These are phyloP conservation scores for Yamadazyma mexicana DNA, from an alignment of 1,139 yeast genomes.

Conservation along the genomic window DNA sequence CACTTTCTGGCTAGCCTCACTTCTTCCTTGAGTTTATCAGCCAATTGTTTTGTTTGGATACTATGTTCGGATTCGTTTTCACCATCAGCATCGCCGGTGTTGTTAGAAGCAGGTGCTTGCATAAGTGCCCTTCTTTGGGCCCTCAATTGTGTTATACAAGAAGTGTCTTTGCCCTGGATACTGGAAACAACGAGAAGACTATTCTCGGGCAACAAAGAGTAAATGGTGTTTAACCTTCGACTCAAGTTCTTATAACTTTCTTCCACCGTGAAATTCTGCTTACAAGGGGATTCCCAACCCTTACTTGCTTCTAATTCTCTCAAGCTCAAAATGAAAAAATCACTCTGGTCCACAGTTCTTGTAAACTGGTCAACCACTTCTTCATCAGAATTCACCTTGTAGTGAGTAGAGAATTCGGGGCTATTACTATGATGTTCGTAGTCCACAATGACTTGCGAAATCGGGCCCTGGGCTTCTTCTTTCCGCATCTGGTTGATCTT, in stretches of 20 bases:
- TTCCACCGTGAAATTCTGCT: constrained; percentile 16
- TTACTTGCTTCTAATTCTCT: constrained; percentile 56
- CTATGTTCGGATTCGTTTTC: neutral
- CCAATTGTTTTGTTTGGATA: neutral
- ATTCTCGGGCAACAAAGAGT: constrained; percentile 53
- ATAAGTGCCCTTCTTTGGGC: neutral
- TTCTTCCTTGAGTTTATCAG: neutral
- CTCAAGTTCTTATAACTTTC: constrained; percentile 35
- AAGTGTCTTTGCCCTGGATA: constrained; percentile 58
- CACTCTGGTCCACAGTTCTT: constrained; percentile 33
- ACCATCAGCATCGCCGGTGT: neutral
- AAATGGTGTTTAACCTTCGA: constrained; percentile 47
- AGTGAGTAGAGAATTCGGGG: constrained; percentile 14
- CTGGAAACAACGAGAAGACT: constrained; percentile 63
- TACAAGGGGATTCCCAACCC: constrained; percentile 24
- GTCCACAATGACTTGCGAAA: constrained; percentile 28
- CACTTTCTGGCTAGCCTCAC: neutral
- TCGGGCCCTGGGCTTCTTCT: constrained; percentile 9
- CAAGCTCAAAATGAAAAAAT: constrained; percentile 55
- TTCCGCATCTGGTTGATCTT: constrained; percentile 19
- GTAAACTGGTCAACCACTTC: constrained; percentile 49
- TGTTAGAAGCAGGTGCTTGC: neutral
- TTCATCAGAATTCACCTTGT: constrained; percentile 57
- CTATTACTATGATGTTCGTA: constrained; percentile 29
- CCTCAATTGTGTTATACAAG: neutral